Evolutionary conservation across 2,329 filamentous ascomycete species (phyloP), one percentile per base, ranked within the genome.

Genomic region (Dothidotthia symphoricarpi): DNA sequence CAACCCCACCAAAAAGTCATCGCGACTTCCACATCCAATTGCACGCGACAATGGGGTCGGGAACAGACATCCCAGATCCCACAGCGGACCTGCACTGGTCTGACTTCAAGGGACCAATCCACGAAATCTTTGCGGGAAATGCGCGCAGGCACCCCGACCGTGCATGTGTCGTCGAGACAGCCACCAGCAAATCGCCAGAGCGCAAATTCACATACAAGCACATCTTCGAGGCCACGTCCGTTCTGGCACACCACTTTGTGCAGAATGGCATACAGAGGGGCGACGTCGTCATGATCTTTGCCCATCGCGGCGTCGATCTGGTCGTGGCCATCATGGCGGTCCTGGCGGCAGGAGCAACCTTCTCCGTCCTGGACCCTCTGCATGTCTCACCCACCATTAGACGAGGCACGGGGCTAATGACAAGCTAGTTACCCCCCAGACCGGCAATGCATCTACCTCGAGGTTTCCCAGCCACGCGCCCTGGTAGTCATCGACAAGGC

Each of bases 271-370:
- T 88, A 47, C 75, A 82, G 42, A 75, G 81, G 51, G 89, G 88
- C 7, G 89, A 97, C 61, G 89, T 95, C 2, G 88, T 95, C 56
- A 95, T 95, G 87, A 86, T 93, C 47, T 96, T 83, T 61, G 88
- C 88, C 39, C 80, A 95, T 68, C 81, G 90, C 41, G 82, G 82
- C 39, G 89, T 95, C 24, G 87, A 87, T 54, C 69, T 87, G 27
- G 83, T 86, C 0, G 80, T 86, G 6, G 81, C 85, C 24, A 82
- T 89, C 36, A 95, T 95, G 87, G 90, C 89, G 43, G 71, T 72
- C 3, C 60, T 78, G 33, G 76, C 75, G 43, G 76, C 78, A 25
- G 79, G 79, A 39, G 79, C 76, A 7, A 78, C 76, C 24, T 76
- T 80, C 63, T 78, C 75, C 36, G 76, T 83, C 28, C 80, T 95